Conservation (phyloP, 129 eudicot genomes). For the Dittrichia graveolens region DNA sequence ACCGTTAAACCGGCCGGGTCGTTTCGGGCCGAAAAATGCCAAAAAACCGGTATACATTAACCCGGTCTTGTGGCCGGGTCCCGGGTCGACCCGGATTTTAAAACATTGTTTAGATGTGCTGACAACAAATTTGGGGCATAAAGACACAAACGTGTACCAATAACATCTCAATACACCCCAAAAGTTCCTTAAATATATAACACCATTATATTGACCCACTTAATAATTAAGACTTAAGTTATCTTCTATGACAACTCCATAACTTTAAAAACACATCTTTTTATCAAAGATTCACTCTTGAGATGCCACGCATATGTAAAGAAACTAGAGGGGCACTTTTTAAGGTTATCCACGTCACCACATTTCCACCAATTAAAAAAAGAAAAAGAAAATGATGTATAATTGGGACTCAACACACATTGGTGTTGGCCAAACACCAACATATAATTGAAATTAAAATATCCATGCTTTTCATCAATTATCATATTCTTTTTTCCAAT, state of each 20-base stretch:
- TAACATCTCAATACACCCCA: not conserved
- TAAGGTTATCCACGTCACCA: constrained; percentile 17
- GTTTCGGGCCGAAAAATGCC: too few species aligned
- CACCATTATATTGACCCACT: not conserved
- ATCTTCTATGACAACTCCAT: constrained; percentile 16
- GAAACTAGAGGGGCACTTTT: constrained; percentile 7
- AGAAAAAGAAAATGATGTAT: constrained; percentile 6
- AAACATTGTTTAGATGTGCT: not conserved
- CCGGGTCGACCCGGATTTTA: too few species aligned
- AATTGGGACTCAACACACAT: not conserved
- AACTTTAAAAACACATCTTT: constrained; percentile 20
- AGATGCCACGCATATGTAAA: constrained; percentile 24
- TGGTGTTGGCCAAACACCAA: constrained; percentile 26
- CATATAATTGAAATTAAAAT: constrained; percentile 4
- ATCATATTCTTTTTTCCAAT: not conserved
- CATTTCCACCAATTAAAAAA: constrained; percentile 1
- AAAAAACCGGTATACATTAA: too few species aligned
- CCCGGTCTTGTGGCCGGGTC: too few species aligned
- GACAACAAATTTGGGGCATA: not conserved
- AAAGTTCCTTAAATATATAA: constrained; percentile 2
- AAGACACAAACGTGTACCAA: constrained; percentile 12
- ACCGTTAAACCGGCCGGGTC: too few species aligned
- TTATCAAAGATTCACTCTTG: constrained; percentile 6
- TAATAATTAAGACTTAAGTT: too few species aligned
- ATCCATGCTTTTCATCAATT: not conserved